phyloP scores from a whole-genome alignment of 305 asterid genomes.

The Rubia balearica region DNA sequence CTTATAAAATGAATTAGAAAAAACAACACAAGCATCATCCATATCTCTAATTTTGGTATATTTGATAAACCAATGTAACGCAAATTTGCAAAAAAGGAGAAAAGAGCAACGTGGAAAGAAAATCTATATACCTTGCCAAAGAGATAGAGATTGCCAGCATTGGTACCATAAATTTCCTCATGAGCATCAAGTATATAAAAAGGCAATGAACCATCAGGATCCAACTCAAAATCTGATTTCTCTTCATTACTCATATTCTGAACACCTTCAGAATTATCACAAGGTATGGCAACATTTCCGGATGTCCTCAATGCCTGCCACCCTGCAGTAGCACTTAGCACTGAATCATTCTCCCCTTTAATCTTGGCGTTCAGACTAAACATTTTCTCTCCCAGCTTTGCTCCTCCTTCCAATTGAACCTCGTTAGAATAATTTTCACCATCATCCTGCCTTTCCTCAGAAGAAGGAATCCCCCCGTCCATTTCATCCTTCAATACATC shows the following conservation, averaged over 20 bases:
- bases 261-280: conserved; percentile 27
- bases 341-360: conserved; percentile 50
- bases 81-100: neutral
- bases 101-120: neutral
- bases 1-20: neutral
- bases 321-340: conserved; percentile 65
- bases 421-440: conserved; percentile 23
- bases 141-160: conserved; percentile 74
- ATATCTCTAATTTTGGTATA: neutral
- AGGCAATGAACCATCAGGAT: conserved; percentile 70
- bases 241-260: conserved; percentile 40
- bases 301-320: conserved; percentile 71
- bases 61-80: neutral
- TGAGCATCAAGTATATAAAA: conserved; percentile 91
- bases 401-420: conserved; percentile 33
- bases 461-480: conserved; percentile 22
- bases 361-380: conserved; percentile 68
- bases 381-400: conserved; percentile 34
- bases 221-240: conserved; percentile 56
- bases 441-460: conserved; percentile 20
- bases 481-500: conserved; percentile 21
- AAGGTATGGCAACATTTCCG: conserved; percentile 31
- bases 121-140: conserved; percentile 70
- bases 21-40: neutral
- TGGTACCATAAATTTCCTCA: conserved; percentile 74